Conservation (phyloP, 257 asterid species). For the Nicotiana otophora region DNA sequence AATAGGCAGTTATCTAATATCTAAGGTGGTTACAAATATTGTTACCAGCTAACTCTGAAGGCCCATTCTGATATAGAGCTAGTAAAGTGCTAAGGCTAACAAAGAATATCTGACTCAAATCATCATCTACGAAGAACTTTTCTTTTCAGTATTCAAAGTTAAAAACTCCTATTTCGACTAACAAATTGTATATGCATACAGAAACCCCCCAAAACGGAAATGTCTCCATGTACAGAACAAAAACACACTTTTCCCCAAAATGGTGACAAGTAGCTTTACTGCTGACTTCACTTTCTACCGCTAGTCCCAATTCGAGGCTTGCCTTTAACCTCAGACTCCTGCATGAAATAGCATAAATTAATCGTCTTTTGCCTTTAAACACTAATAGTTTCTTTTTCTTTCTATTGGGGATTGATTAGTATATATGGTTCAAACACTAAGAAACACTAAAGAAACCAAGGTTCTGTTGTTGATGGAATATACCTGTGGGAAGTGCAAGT, state of each 20-base stretch:
- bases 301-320: conserved; percentile 62
- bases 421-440: neutral
- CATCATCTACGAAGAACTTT: neutral
- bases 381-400: neutral
- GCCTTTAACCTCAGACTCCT: conserved; percentile 89
- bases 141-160: neutral
- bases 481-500: conserved; percentile 83
- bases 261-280: neutral
- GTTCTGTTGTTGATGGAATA: neutral
- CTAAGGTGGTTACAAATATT: neutral
- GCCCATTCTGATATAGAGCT: too few species aligned
- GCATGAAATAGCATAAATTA: conserved; percentile 14
- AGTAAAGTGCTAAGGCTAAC: neutral
- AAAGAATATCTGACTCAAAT: neutral
- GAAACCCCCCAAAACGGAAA: neutral
- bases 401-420: neutral
- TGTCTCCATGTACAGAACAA: conserved; percentile 7
- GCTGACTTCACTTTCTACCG: conserved; percentile 53
- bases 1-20: neutral
- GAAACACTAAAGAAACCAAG: neutral
- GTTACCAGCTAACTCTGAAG: neutral
- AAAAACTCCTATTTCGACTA: neutral
- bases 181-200: neutral
- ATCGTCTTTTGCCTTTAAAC: neutral
- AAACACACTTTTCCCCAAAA: neutral